Evolutionary conservation across 2,329 filamentous ascomycete species (phyloP).

Genomic region (Phaeoacremonium minimum): DNA sequence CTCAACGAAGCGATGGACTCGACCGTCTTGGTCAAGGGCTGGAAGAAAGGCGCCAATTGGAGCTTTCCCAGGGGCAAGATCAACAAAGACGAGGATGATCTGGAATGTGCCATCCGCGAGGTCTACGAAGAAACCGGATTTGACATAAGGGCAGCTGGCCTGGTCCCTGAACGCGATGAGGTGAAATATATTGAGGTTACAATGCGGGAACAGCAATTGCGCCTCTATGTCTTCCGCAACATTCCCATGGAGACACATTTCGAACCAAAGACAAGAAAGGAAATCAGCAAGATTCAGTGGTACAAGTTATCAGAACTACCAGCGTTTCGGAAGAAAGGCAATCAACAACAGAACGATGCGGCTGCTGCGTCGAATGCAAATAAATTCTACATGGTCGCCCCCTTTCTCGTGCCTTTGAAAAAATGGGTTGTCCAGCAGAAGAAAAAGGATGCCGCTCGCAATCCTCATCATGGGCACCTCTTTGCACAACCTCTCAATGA

Average conservation of each 20-base stretch:
- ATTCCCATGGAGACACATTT: slow-evolving; percentile 85
- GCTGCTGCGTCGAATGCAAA: slow-evolving; percentile 61
- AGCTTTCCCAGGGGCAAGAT: slow-evolving; percentile 97
- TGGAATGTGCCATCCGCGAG: slow-evolving; percentile 90
- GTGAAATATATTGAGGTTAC: slow-evolving; percentile 83
- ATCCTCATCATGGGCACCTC: slow-evolving; percentile 32
- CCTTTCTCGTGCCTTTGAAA: slow-evolving; percentile 80
- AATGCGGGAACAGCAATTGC: slow-evolving; percentile 90
- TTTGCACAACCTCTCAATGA: slow-evolving; percentile 42
- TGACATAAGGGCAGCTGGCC: slow-evolving; percentile 69
- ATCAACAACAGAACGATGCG: slow-evolving; percentile 50
- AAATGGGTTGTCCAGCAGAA: slow-evolving; percentile 87
- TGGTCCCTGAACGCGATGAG: slow-evolving; percentile 67
- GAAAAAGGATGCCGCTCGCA: slow-evolving; percentile 58
- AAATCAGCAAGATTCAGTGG: slow-evolving; percentile 97
- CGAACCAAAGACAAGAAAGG: slow-evolving; percentile 86
- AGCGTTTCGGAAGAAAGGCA: slow-evolving; percentile 67
- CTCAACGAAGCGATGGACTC: slow-evolving; percentile 93
- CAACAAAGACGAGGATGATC: slow-evolving; percentile 91
- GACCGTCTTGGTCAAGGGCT: slow-evolving; percentile 89
- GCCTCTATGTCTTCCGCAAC: slow-evolving; percentile 86
- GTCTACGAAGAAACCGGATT: slow-evolving; percentile 96
- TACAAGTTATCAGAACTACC: slow-evolving; percentile 87
- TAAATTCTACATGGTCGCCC: slow-evolving; percentile 98
- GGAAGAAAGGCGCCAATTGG: slow-evolving; percentile 96